phyloP scores from a whole-genome alignment of 2,329 filamentous ascomycete genomes.

The Fusarium nelsonii region DNA sequence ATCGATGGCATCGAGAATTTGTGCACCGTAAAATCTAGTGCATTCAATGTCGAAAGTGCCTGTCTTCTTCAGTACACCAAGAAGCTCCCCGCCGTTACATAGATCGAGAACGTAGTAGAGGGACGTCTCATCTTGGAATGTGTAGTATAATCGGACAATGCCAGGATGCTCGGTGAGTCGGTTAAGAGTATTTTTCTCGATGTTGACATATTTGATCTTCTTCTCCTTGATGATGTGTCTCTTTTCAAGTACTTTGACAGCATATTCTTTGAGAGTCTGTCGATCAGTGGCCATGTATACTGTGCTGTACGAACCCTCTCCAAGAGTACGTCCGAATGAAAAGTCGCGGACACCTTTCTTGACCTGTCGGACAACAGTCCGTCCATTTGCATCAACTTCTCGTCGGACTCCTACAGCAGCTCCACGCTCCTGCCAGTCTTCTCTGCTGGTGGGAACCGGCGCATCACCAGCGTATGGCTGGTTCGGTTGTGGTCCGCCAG shows the following conservation, averaged over 20 bases:
- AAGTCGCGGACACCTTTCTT: constrained; percentile 99
- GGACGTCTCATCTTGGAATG: constrained; percentile 96
- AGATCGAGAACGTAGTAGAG: constrained; percentile 97
- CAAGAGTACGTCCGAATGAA: constrained; percentile 88
- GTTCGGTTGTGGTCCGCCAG: constrained; percentile 27
- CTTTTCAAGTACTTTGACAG: constrained; percentile 98
- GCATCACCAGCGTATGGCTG: constrained; percentile 56
- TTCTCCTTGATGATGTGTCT: constrained; percentile 99
- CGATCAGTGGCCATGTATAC: constrained; percentile 93
- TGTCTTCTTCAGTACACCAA: constrained; percentile 94
- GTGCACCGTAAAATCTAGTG: constrained; percentile 91
- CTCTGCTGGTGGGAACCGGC: constrained; percentile 70
- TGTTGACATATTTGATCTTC: constrained; percentile 99
- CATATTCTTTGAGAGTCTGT: constrained; percentile 94
- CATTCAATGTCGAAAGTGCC: constrained; percentile 96
- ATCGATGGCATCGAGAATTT: constrained; percentile 95
- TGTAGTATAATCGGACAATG: constrained; percentile 97
- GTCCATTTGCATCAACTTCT: constrained; percentile 87
- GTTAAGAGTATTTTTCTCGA: constrained; percentile 98
- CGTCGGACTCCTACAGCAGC: constrained; percentile 86
- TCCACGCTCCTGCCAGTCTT: constrained; percentile 96
- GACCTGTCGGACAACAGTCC: constrained; percentile 82
- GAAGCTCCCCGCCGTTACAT: constrained; percentile 89
- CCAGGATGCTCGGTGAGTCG: constrained; percentile 95
- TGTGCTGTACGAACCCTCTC: constrained; percentile 97